Percentiles rank a stretch among this genome's conserved stretches.
Conservation (phyloP, 1,284 basidiomycete species). For the Pyrrhoderma lamaoense region DNA sequence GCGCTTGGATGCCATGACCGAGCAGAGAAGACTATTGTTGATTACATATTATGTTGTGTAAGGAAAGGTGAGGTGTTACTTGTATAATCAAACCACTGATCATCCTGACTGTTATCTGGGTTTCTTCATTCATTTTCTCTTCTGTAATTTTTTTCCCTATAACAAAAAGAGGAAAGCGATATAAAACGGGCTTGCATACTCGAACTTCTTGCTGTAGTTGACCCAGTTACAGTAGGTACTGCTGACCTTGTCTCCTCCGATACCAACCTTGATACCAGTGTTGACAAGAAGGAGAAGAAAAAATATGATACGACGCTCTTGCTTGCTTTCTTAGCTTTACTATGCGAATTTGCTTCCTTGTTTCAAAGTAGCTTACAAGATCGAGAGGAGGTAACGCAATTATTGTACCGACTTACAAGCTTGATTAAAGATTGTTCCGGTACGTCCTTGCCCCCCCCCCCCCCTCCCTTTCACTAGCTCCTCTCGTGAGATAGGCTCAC, state of each 20-base stretch:
- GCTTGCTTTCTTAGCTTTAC: slow-evolving; percentile 8
- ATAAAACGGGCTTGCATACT: slow-evolving; percentile 2
- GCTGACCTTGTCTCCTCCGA: too few species aligned
- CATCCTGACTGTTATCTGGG: neutral
- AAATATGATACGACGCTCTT: slow-evolving; percentile 9
- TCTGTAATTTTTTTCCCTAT: neutral
- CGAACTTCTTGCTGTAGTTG: neutral
- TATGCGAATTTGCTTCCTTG: slow-evolving; percentile 8
- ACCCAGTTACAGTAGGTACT: neutral
- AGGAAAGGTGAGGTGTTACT: neutral
- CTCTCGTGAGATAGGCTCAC: too few species aligned
- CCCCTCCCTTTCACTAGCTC: too few species aligned
- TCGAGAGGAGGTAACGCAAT: neutral
- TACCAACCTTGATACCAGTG: neutral
- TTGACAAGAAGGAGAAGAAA: neutral
- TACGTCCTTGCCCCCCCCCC: neutral
- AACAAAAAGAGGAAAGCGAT: neutral
- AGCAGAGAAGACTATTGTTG: slow-evolving; percentile 2
- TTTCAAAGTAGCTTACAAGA: neutral
- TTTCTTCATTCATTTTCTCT: neutral
- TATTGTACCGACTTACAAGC: neutral
- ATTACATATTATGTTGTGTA: slow-evolving; percentile 1
- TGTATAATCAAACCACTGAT: neutral
- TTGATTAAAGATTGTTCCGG: neutral
- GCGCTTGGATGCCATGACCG: neutral